Conservation (phyloP, 2,329 filamentous ascomycete genomes). For the Ascochyta lentis region DNA sequence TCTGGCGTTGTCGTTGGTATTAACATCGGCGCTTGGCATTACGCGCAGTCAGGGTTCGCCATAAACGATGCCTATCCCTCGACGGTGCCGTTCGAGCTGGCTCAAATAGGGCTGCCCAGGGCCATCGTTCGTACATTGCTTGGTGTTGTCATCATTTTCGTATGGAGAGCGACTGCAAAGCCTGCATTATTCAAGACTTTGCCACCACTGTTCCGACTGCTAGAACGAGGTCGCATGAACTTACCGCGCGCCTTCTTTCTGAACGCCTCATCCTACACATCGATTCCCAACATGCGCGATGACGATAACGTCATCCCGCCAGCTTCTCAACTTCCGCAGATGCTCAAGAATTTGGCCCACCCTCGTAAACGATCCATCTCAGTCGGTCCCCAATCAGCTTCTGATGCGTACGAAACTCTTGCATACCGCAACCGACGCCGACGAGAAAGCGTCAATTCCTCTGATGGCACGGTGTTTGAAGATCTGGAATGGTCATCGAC, state of each 20-base stretch:
- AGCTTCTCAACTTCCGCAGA: slow-evolving; percentile 83
- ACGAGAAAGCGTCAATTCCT: slow-evolving; percentile 64
- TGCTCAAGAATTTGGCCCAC: slow-evolving; percentile 82
- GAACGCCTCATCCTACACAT: slow-evolving; percentile 87
- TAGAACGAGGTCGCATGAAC: slow-evolving; percentile 79
- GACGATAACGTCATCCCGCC: slow-evolving; percentile 90
- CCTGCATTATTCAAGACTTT: slow-evolving; percentile 77
- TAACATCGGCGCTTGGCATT: slow-evolving; percentile 85
- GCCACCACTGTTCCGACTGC: slow-evolving; percentile 84
- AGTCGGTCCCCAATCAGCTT: slow-evolving; percentile 91
- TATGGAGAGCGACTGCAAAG: slow-evolving; percentile 91
- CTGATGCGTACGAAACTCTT: slow-evolving; percentile 93
- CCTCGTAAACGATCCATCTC: slow-evolving; percentile 84
- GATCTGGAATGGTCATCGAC: slow-evolving; percentile 32
- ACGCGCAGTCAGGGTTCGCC: slow-evolving; percentile 64
- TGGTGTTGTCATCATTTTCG: slow-evolving; percentile 83
- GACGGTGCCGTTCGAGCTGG: slow-evolving; percentile 69
- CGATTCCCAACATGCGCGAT: slow-evolving; percentile 74
- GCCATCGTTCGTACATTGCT: slow-evolving; percentile 73
- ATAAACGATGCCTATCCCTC: slow-evolving; percentile 62
- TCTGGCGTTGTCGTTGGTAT: slow-evolving; percentile 87
- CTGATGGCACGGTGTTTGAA: slow-evolving; percentile 39
- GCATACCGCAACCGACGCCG: slow-evolving; percentile 81
- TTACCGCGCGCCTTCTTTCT: slow-evolving; percentile 91
- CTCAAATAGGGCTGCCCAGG: slow-evolving; percentile 69